Percentiles rank a stretch among this genome's conserved stretches.
These are phyloP conservation scores for Mucor mucedo DNA, from an alignment of 371 early-diverging fungal species.

Conservation along the genomic window DNA sequence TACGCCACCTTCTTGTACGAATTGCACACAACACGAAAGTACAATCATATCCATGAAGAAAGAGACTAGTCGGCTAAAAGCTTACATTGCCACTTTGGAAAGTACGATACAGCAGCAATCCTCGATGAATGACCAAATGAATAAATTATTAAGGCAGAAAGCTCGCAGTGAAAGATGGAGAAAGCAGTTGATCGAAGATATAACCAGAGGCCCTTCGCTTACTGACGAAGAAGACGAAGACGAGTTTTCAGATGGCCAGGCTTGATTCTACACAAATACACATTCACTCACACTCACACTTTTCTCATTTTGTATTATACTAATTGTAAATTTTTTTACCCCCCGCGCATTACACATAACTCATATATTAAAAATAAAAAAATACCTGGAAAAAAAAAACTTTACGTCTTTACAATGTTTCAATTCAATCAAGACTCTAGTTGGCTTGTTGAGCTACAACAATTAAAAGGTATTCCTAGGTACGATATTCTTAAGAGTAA, in stretches of 20 bases:
- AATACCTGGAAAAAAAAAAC: no score
- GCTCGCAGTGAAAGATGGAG: slow-evolving; percentile 29
- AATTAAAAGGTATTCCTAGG: no score
- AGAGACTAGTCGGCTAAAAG: slow-evolving; percentile 21
- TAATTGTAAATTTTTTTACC: slow-evolving; percentile 5
- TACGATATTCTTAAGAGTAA: neutral
- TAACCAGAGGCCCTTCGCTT: slow-evolving; percentile 26
- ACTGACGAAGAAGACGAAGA: slow-evolving; percentile 22
- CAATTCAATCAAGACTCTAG: no score
- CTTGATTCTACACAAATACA: neutral
- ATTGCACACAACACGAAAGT: slow-evolving; percentile 22
- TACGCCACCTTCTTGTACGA: slow-evolving; percentile 21
- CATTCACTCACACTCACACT: neutral
- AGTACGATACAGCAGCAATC: slow-evolving; percentile 24
- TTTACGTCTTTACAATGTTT: no score
- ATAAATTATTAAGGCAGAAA: slow-evolving; percentile 15
- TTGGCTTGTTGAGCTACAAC: no score
- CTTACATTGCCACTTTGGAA: slow-evolving; percentile 26
- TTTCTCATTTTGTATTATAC: neutral
- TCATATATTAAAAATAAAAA: neutral
- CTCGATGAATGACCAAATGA: slow-evolving; percentile 2
- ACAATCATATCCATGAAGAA: slow-evolving; percentile 24
- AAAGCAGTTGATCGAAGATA: slow-evolving; percentile 30
- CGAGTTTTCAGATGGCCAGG: neutral
- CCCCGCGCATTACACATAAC: neutral